Conservation (phyloP, 495 filamentous ascomycete genomes). For the Xylaria cubensis region DNA sequence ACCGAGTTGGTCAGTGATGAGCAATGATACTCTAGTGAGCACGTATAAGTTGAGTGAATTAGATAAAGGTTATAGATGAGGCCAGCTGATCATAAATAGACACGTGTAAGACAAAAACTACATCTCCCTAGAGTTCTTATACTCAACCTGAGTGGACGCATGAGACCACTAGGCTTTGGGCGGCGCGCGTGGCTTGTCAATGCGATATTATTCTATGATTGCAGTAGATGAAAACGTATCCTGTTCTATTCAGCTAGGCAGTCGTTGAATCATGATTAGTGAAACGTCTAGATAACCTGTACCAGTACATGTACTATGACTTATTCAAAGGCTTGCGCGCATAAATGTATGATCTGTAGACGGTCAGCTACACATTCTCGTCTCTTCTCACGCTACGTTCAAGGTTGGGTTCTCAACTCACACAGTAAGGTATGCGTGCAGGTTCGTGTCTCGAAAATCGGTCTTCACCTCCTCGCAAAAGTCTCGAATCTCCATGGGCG, state of each 20-base stretch:
- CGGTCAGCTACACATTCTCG: not conserved
- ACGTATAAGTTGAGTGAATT: not conserved
- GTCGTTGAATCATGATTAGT: not conserved
- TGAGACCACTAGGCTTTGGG: not conserved
- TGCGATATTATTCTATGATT: not conserved
- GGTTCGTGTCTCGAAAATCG: constrained; percentile 35
- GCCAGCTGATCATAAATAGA: not conserved
- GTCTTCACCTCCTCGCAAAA: constrained; percentile 40
- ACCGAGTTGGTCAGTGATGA: not conserved
- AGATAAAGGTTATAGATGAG: not conserved
- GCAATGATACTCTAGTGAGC: not conserved
- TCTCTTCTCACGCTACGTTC: no score
- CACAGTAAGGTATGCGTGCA: constrained; percentile 43
- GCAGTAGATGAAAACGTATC: not conserved
- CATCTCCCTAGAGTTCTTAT: not conserved
- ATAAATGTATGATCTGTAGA: constrained; percentile 22
- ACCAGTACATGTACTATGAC: not conserved
- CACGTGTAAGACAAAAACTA: not conserved
- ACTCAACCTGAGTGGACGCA: not conserved
- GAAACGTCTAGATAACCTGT: not conserved
- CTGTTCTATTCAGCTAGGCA: not conserved
- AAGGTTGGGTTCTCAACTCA: constrained; percentile 27
- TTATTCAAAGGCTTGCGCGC: constrained; percentile 24
- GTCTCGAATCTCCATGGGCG: constrained; percentile 29
- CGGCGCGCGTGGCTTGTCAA: not conserved